Evolutionary conservation across 768 basidiomycete genomes (phyloP).

Genomic region (Phanerochaete carnosa): DNA sequence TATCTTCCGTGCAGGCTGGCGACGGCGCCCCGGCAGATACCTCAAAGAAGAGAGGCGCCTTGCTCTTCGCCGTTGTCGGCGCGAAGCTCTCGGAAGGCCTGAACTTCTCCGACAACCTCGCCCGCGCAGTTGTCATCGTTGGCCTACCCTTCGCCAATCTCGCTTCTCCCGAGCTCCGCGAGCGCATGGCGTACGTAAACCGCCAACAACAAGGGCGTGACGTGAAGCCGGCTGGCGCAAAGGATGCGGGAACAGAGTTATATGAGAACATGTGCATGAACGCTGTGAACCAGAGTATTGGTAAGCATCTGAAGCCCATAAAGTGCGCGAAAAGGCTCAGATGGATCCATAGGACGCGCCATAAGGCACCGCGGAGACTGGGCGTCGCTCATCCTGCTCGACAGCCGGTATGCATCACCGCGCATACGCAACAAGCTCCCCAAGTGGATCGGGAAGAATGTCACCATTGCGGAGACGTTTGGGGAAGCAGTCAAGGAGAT

Average conservation of each 20-base stretch:
- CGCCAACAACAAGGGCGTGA: constrained; percentile 44
- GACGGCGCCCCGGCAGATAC: not conserved
- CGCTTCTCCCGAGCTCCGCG: constrained; percentile 85
- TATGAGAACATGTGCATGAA: constrained; percentile 93
- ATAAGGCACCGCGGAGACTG: constrained; percentile 91
- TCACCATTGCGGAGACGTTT: constrained; percentile 60
- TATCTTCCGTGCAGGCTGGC: not conserved
- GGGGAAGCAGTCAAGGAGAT: constrained; percentile 69
- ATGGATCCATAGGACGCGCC: constrained; percentile 71
- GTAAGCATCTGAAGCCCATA: constrained; percentile 41
- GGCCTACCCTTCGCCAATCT: constrained; percentile 94
- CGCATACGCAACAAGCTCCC: constrained; percentile 82
- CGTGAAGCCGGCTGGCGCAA: constrained; percentile 25
- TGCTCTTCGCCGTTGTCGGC: constrained; percentile 93
- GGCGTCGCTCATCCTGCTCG: constrained; percentile 86
- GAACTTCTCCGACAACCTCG: constrained; percentile 50
- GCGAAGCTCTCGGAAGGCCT: constrained; percentile 96
- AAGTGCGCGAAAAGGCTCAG: not conserved
- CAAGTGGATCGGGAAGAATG: constrained; percentile 75
- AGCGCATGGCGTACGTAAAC: constrained; percentile 87
- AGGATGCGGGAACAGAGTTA: constrained; percentile 47
- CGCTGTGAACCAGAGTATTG: constrained; percentile 96
- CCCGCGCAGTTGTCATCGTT: constrained; percentile 81
- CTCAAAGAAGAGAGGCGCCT: constrained; percentile 48
- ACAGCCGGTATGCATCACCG: constrained; percentile 70